These are phyloP conservation scores for Digitaria exilis DNA, from an alignment of 202 grass and related monocot species.

Conservation along the genomic window DNA sequence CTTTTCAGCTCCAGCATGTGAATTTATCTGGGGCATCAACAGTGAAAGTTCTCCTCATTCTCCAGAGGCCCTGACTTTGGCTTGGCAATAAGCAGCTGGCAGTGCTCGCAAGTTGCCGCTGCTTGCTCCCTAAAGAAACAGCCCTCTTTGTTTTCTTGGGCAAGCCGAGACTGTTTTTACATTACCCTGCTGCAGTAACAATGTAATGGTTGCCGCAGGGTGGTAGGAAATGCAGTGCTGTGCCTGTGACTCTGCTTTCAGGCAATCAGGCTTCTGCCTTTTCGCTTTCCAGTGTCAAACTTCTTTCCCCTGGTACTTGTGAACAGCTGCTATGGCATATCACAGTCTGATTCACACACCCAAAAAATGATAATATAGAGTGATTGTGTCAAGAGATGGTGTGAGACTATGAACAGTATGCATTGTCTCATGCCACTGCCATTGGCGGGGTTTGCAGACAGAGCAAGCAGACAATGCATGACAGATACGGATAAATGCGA, in stretches of 20 bases:
- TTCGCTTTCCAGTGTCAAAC: not conserved
- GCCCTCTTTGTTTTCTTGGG: slow-evolving; percentile 26
- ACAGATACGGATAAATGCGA: not conserved
- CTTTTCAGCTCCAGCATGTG: slow-evolving; percentile 53
- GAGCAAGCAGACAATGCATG: not conserved
- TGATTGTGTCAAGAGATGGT: not conserved
- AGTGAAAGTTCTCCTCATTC: slow-evolving; percentile 9
- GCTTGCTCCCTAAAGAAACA: not conserved
- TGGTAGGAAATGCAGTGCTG: not conserved
- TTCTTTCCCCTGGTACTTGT: not conserved
- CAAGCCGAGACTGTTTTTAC: slow-evolving; percentile 5
- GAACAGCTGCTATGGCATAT: not conserved
- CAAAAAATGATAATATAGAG: not conserved
- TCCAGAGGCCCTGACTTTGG: not conserved
- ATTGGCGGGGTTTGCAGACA: not conserved
- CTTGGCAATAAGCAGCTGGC: not conserved
- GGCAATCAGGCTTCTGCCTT: not conserved
- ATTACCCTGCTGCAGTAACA: slow-evolving; percentile 18
- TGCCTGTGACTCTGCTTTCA: not conserved
- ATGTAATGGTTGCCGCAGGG: not conserved
- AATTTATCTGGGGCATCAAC: slow-evolving; percentile 33
- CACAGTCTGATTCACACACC: not conserved
- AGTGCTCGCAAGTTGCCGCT: slow-evolving; percentile 33
- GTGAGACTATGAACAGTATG: not conserved
- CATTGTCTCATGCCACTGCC: not conserved